These are phyloP conservation scores for Pichia phayaonensis DNA, from an alignment of 805 yeast genomes.

Conservation along the genomic window DNA sequence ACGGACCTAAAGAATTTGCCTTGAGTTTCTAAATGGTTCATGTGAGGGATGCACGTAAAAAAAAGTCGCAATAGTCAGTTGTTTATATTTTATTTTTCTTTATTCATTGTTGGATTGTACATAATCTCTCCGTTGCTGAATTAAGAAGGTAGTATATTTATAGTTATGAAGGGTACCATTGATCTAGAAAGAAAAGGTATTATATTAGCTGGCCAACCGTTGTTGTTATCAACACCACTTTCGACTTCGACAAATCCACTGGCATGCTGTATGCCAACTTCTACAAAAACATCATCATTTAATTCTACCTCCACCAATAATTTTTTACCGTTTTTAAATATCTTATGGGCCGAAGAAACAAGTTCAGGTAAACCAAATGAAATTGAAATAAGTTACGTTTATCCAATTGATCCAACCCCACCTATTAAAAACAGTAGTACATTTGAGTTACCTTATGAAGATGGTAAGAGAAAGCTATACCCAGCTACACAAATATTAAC, in stretches of 20 bases:
- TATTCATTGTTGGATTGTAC: too few species aligned
- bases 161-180: slow-evolving; percentile 6
- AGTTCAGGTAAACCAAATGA: slow-evolving; percentile 12
- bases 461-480: slow-evolving; percentile 4
- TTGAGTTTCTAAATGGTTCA: too few species aligned
- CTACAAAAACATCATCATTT: slow-evolving; percentile 11
- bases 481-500: slow-evolving; percentile 11
- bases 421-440: background rate
- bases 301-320: background rate
- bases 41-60: too few species aligned
- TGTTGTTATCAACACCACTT: background rate
- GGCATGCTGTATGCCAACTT: slow-evolving; percentile 13
- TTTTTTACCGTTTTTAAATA: slow-evolving; percentile 19
- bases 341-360: slow-evolving; percentile 22
- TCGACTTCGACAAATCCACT: background rate
- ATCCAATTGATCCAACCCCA: slow-evolving; percentile 3
- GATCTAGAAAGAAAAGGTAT: slow-evolving; percentile 4
- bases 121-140: too few species aligned
- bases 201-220: slow-evolving; percentile 6
- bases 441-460: slow-evolving; percentile 8
- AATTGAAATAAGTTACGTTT: slow-evolving; percentile 19
- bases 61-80: too few species aligned
- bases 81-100: too few species aligned
- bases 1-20: too few species aligned
- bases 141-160: too few species aligned